These are phyloP conservation scores for Gonapodya prolifera DNA, from an alignment of 192 early-diverging fungal species.

Conservation along the genomic window DNA sequence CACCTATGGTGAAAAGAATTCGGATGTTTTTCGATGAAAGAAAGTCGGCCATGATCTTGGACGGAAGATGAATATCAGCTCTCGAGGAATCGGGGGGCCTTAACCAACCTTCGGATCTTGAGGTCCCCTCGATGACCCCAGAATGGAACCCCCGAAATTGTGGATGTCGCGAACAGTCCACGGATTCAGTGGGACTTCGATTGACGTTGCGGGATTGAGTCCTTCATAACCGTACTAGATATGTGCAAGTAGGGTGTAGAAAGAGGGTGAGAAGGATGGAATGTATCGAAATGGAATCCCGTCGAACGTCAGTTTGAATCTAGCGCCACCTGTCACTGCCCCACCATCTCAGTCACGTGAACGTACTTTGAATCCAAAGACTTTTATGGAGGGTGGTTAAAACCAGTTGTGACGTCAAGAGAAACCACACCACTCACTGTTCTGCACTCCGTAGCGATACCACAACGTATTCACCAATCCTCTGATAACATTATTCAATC, in stretches of 20 bases:
- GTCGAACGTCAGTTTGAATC: no score
- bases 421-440: conserved; percentile 11
- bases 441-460: conserved; percentile 16
- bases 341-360: background rate
- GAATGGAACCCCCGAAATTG: conserved; percentile 12
- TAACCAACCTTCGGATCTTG: conserved; percentile 8
- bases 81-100: background rate
- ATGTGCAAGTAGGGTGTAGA: background rate
- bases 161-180: conserved; percentile 14
- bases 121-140: conserved; percentile 16
- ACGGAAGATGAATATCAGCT: background rate
- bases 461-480: conserved; percentile 1
- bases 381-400: background rate
- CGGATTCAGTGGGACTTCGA: conserved; percentile 10
- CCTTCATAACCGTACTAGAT: conserved; percentile 14
- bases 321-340: no score
- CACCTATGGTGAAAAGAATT: conserved; percentile 21
- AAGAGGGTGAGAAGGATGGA: background rate
- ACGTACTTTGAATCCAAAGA: conserved; percentile 3
- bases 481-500: conserved; percentile 19
- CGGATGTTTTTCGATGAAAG: conserved; percentile 11
- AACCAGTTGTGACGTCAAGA: background rate
- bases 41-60: conserved; percentile 15
- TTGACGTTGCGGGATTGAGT: conserved; percentile 6
- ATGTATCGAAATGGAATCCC: no score